Percentiles rank a stretch among this genome's conserved stretches.
These are phyloP conservation scores for Dactylorhiza incarnata DNA, from an alignment of 106 monocot genomes.

Conservation along the genomic window DNA sequence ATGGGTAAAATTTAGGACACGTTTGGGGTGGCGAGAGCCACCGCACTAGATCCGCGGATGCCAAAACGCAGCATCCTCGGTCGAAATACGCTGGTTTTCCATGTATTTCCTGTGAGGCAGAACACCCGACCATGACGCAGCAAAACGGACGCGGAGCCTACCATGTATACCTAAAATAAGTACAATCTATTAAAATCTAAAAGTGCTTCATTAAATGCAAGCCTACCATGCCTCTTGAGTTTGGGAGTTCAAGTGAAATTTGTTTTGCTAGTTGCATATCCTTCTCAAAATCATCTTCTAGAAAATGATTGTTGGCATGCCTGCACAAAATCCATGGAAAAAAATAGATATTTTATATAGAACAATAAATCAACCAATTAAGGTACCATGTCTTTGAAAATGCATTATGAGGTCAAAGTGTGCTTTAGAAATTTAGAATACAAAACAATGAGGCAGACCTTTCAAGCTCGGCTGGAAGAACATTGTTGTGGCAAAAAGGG, in stretches of 20 bases:
- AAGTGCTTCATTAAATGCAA: slow-evolving; percentile 2
- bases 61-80: no score
- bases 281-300: slow-evolving; percentile 56
- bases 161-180: background rate
- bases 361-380: slow-evolving; percentile 2
- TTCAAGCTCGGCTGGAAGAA: slow-evolving; percentile 53
- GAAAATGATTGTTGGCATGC: slow-evolving; percentile 82
- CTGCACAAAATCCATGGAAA: slow-evolving; percentile 25
- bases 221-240: slow-evolving; percentile 27
- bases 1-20: background rate
- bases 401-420: background rate
- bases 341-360: background rate
- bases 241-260: slow-evolving; percentile 49
- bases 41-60: no score
- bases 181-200: background rate
- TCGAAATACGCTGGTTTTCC: no score
- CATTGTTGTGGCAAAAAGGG: slow-evolving; percentile 51
- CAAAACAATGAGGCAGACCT: slow-evolving; percentile 31
- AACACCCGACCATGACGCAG: no score
- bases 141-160: no score
- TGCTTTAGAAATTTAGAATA: background rate
- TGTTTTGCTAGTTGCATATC: slow-evolving; percentile 65
- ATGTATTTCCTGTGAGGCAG: no score
- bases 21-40: no score
- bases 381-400: background rate